phyloP scores from a whole-genome alignment of 306 rosid species.

The Dryas octopetala region DNA sequence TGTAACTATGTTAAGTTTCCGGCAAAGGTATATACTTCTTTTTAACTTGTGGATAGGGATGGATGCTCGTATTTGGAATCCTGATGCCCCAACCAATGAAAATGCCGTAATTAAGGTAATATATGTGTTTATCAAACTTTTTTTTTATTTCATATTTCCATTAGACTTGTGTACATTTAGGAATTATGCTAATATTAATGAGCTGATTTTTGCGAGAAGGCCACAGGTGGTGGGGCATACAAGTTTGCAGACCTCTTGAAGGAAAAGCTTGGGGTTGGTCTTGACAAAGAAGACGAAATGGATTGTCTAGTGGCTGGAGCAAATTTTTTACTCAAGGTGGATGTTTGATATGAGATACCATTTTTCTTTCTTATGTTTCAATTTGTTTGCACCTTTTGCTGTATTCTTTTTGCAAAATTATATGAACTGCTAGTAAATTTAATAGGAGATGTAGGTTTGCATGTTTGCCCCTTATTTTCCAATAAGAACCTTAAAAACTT shows the following conservation, averaged over 20 bases:
- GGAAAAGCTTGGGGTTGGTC: conserved; percentile 93
- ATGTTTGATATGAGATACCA: conserved; percentile 16
- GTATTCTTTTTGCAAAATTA: neutral
- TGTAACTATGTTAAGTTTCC: neutral
- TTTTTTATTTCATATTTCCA: neutral
- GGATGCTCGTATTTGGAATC: conserved; percentile 59
- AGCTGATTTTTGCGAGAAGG: conserved; percentile 53
- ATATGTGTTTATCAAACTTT: neutral
- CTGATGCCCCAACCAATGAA: conserved; percentile 48
- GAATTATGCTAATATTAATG: conserved; percentile 7
- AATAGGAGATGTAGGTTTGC: no score
- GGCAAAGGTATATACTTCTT: neutral
- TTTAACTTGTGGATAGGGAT: conserved; percentile 36
- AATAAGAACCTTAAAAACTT: neutral
- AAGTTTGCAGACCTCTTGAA: conserved; percentile 94
- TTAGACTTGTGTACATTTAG: neutral
- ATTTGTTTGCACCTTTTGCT: conserved; percentile 11
- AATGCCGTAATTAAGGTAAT: conserved; percentile 88
- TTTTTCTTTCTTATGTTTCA: conserved; percentile 15
- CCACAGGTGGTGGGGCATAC: conserved; percentile 99
- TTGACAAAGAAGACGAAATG: conserved; percentile 99
- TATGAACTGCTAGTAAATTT: no score
- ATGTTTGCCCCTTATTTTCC: neutral
- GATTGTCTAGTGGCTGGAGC: conserved; percentile 96
- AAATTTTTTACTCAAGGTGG: conserved; percentile 95